Conservation (phyloP, 495 filamentous ascomycete genomes). For the Bacidia gigantensis region DNA sequence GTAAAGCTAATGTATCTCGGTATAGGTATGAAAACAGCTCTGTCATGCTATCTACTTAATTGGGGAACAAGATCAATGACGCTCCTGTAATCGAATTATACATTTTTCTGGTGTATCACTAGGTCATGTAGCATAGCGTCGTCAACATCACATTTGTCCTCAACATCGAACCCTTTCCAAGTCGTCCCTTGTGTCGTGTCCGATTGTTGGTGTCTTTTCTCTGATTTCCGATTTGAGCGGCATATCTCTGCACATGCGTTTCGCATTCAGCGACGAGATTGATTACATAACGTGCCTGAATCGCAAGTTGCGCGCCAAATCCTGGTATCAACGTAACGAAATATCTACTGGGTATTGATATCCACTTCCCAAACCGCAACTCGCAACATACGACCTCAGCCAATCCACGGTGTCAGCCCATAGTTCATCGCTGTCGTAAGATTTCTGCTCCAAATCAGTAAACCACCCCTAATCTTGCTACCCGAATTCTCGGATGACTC, state of each 20-base stretch:
- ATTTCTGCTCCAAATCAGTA: constrained; percentile 4
- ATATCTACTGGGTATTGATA: background rate
- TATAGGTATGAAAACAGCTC: constrained; percentile 12
- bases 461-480: background rate
- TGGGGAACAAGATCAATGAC: background rate
- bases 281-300: no score
- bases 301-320: no score
- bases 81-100: background rate
- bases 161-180: background rate
- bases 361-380: no score
- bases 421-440: constrained; percentile 8
- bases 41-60: constrained; percentile 10
- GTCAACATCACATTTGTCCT: background rate
- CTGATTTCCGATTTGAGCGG: no score
- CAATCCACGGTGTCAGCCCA: background rate
- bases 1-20: constrained; percentile 39
- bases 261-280: no score
- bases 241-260: no score
- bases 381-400: background rate
- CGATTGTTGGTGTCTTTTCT: no score
- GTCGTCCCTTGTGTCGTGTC: background rate
- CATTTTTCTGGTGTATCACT: background rate
- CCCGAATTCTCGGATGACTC: constrained; percentile 10
- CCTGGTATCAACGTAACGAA: no score
- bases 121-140: background rate